Conservation (phyloP, 108 stramenopile species). For the Skeletonema marinoi region DNA sequence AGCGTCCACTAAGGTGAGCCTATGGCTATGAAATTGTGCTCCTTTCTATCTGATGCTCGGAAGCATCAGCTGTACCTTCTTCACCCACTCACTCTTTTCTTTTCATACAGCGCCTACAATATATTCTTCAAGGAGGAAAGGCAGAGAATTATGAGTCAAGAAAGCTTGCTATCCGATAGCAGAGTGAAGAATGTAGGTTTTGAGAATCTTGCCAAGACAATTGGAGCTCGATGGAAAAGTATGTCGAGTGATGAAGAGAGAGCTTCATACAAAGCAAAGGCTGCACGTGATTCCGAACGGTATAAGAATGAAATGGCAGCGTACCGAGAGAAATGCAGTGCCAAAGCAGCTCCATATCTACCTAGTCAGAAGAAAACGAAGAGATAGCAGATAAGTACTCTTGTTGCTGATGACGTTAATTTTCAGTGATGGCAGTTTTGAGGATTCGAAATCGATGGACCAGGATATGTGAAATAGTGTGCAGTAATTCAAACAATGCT, state of each 20-base stretch:
- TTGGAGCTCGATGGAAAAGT: slow-evolving; percentile 59
- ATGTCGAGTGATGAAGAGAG: slow-evolving; percentile 43
- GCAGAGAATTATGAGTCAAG: slow-evolving; percentile 37
- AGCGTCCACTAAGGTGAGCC: background rate
- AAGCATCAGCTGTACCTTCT: background rate
- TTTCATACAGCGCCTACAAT: slow-evolving; percentile 46
- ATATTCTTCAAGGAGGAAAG: slow-evolving; percentile 64
- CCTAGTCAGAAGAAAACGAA: too few species aligned
- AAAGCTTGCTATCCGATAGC: background rate
- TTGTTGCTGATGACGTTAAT: too few species aligned
- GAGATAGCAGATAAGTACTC: too few species aligned
- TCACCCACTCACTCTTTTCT: background rate
- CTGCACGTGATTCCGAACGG: slow-evolving; percentile 16
- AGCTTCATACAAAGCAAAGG: slow-evolving; percentile 53
- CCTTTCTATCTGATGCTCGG: background rate
- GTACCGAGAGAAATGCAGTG: background rate
- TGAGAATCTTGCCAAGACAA: slow-evolving; percentile 54
- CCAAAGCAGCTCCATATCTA: background rate
- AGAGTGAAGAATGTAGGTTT: slow-evolving; percentile 48
- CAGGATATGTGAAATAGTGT: too few species aligned
- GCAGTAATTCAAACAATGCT: too few species aligned
- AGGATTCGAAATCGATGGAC: too few species aligned
- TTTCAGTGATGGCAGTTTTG: too few species aligned
- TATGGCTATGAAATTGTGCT: background rate
- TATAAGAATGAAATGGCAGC: slow-evolving; percentile 12